These are phyloP conservation scores for Syncephalastrum racemosum DNA, from an alignment of 371 early-diverging fungal genomes.

Conservation along the genomic window DNA sequence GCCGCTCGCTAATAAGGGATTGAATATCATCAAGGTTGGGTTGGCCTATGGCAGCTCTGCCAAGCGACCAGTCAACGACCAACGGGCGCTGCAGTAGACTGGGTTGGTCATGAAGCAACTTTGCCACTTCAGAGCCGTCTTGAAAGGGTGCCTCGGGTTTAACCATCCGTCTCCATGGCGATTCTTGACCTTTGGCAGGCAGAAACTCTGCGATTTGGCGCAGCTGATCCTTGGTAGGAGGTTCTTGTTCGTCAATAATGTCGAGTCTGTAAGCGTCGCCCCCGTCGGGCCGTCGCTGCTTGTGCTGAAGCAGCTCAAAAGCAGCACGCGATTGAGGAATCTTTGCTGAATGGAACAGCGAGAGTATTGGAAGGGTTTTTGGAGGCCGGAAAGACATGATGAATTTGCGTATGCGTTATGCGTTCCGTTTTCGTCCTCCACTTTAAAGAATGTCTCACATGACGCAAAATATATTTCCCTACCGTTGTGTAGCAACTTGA, in stretches of 20 bases:
- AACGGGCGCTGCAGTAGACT: conserved; percentile 32
- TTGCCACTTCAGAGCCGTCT: conserved; percentile 14
- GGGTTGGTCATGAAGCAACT: conserved; percentile 14
- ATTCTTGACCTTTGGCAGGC: conserved; percentile 3
- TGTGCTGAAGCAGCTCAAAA: conserved; percentile 22
- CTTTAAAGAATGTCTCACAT: too few species aligned
- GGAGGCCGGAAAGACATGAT: conserved; percentile 48
- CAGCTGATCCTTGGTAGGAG: conserved; percentile 24
- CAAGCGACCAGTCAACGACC: conserved; percentile 42
- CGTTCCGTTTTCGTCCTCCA: too few species aligned
- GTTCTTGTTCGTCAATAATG: conserved; percentile 24
- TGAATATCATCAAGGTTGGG: conserved; percentile 25
- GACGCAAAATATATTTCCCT: too few species aligned
- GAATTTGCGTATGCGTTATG: too few species aligned
- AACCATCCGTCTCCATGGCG: conserved; percentile 15
- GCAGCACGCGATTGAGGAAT: conserved; percentile 28
- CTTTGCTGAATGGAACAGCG: conserved; percentile 42
- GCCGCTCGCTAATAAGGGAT: conserved; percentile 8
- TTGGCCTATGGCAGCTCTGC: conserved; percentile 33
- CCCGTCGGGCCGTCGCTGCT: conserved; percentile 7
- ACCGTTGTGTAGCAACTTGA: too few species aligned
- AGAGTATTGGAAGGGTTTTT: conserved; percentile 39
- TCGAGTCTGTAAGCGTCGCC: conserved; percentile 39
- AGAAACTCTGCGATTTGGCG: conserved; percentile 18
- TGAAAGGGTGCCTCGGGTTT: conserved; percentile 14